A percentile compares a stretch with the other conserved stretches of the same genome.
Conservation (phyloP, 2,329 filamentous ascomycete genomes). For the Clathrospora elynae region DNA sequence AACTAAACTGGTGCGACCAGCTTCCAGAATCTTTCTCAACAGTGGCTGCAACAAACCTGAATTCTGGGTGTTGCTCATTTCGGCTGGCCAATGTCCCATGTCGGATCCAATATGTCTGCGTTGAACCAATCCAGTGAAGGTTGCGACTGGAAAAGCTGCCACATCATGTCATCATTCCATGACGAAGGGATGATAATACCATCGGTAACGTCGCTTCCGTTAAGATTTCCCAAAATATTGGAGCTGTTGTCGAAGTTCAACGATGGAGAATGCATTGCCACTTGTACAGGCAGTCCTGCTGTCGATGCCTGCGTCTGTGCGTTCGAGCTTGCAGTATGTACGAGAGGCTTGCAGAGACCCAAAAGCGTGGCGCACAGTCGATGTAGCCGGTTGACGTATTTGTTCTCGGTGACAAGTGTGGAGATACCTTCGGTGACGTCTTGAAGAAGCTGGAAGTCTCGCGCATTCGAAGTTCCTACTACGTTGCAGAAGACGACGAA, state of each 20-base stretch:
- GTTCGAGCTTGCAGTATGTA: constrained; percentile 9
- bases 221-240: not conserved
- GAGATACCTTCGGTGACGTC: constrained; percentile 37
- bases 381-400: constrained; percentile 36
- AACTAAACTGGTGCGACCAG: not conserved
- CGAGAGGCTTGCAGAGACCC: constrained; percentile 38
- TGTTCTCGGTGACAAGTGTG: constrained; percentile 37
- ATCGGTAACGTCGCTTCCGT: constrained; percentile 3
- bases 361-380: constrained; percentile 38
- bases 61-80: constrained; percentile 10
- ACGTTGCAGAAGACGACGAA: constrained; percentile 47
- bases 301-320: not conserved
- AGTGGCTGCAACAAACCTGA: too few relatives aligned
- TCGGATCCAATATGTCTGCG: constrained; percentile 38
- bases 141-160: constrained; percentile 42
- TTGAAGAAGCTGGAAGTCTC: constrained; percentile 40
- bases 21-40: not conserved
- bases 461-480: constrained; percentile 40
- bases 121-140: constrained; percentile 46
- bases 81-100: constrained; percentile 26
- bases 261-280: not conserved
- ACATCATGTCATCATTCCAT: constrained; percentile 45
- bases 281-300: not conserved
- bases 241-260: constrained; percentile 3
- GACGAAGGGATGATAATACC: constrained; percentile 23